These are phyloP conservation scores for Lipomyces spencermartinsiae DNA, from an alignment of 805 yeast genomes.

Conservation along the genomic window DNA sequence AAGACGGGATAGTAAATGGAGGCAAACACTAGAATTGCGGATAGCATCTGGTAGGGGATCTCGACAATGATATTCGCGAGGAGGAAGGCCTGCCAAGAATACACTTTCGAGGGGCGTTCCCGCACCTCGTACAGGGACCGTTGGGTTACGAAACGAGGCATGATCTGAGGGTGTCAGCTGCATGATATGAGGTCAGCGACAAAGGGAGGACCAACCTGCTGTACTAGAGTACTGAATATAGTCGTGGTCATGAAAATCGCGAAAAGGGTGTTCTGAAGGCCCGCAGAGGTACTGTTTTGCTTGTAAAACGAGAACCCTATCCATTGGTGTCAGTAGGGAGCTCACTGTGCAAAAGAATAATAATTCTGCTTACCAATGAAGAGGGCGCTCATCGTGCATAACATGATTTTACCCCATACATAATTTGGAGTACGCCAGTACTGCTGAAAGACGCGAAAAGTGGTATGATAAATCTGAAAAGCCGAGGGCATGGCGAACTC, in stretches of 20 bases:
- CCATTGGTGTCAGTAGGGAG: conserved; percentile 56
- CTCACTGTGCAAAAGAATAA: conserved; percentile 58
- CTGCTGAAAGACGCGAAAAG: conserved; percentile 57
- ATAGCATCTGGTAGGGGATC: conserved; percentile 61
- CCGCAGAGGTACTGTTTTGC: conserved; percentile 57
- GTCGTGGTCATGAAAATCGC: conserved; percentile 62
- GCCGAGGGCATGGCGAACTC: conserved; percentile 33
- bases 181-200: conserved; percentile 48
- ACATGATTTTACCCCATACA: conserved; percentile 16
- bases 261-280: conserved; percentile 65
- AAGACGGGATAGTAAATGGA: conserved; percentile 59
- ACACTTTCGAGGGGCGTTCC: conserved; percentile 72
- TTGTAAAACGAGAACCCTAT: conserved; percentile 71
- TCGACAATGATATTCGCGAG: conserved; percentile 63
- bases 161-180: conserved; percentile 44
- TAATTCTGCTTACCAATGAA: conserved; percentile 5
- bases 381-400: not conserved
- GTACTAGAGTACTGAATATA: conserved; percentile 59
- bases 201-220: conserved; percentile 67
- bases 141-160: conserved; percentile 59
- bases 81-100: conserved; percentile 63
- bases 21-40: conserved; percentile 59
- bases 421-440: conserved; percentile 68
- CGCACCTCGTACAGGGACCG: conserved; percentile 72
- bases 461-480: conserved; percentile 61